Evolutionary conservation across 805 yeast species (phyloP).

Genomic region (Kregervanrija delftensis): DNA sequence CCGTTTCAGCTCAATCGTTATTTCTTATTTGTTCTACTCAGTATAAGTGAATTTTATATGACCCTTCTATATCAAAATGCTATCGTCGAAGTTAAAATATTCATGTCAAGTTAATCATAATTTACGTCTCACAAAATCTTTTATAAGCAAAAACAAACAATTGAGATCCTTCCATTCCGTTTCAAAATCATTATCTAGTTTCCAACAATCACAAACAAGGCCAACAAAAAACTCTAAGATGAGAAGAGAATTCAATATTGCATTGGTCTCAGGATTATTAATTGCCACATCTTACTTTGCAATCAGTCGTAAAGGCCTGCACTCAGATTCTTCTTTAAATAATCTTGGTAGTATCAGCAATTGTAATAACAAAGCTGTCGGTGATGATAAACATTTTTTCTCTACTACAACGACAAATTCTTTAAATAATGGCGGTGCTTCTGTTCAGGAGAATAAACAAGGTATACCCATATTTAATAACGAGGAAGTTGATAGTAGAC

Average conservation of each 20-base stretch:
- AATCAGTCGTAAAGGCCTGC: constrained; percentile 21
- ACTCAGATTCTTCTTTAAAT: constrained; percentile 23
- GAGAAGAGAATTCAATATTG: constrained; percentile 26
- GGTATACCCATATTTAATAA: constrained; percentile 54
- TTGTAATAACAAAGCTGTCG: constrained; percentile 4
- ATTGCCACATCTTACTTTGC: constrained; percentile 28
- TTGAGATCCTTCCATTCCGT: constrained; percentile 11
- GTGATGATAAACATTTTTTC: constrained; percentile 18
- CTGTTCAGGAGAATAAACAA: constrained; percentile 37
- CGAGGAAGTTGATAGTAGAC: constrained; percentile 60
- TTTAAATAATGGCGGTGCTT: constrained; percentile 34
- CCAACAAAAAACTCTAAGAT: constrained; percentile 13
- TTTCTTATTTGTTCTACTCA: too few species aligned
- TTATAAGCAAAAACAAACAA: constrained; percentile 10
- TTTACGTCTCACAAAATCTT: constrained; percentile 2
- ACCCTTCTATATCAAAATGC: too few species aligned
- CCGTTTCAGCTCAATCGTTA: too few species aligned
- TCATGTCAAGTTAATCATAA: too few species aligned
- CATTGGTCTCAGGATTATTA: constrained; percentile 27
- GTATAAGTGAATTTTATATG: too few species aligned
- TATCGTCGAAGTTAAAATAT: too few species aligned
- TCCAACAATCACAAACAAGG: constrained; percentile 5
- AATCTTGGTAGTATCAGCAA: neutral
- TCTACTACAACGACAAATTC: constrained; percentile 32
- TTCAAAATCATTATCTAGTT: neutral